These are phyloP conservation scores for Dothideomycetes sp. DNA, from an alignment of 2,329 filamentous ascomycete genomes.

Conservation along the genomic window DNA sequence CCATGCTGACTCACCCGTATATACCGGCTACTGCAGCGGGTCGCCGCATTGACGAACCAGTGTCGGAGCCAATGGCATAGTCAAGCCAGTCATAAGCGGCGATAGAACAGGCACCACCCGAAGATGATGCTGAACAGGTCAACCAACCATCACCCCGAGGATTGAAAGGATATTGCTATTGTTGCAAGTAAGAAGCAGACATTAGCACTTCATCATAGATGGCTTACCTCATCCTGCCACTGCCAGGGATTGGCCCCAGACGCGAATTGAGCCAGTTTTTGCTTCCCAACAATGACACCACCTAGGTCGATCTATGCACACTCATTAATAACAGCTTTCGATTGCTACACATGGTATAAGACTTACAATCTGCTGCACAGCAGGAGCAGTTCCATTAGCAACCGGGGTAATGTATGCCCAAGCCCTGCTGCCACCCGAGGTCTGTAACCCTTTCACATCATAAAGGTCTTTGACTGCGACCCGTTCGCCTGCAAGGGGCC, in stretches of 20 bases:
- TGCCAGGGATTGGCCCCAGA: slow-evolving; percentile 12
- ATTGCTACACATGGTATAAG: no score
- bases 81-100: slow-evolving; percentile 32
- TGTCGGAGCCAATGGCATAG: slow-evolving; percentile 26
- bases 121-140: slow-evolving; percentile 21
- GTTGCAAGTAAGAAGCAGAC: no score
- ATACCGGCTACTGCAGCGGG: slow-evolving; percentile 9
- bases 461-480: no score
- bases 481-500: no score
- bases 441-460: no score
- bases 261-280: slow-evolving; percentile 25
- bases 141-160: slow-evolving; percentile 27
- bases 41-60: slow-evolving; percentile 9
- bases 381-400: no score
- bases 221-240: slow-evolving; percentile 17
- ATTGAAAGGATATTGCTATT: slow-evolving; percentile 23
- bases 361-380: no score
- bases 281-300: slow-evolving; percentile 24
- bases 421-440: no score
- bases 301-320: slow-evolving; percentile 25
- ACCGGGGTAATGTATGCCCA: no score
- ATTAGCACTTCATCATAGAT: no score
- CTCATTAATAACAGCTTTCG: no score
- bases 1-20: no score
- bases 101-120: slow-evolving; percentile 22